Base-by-base conservation (phyloP, 2,329 filamentous ascomycete genomes). In the Scleromitrula shiraiana region DNA sequence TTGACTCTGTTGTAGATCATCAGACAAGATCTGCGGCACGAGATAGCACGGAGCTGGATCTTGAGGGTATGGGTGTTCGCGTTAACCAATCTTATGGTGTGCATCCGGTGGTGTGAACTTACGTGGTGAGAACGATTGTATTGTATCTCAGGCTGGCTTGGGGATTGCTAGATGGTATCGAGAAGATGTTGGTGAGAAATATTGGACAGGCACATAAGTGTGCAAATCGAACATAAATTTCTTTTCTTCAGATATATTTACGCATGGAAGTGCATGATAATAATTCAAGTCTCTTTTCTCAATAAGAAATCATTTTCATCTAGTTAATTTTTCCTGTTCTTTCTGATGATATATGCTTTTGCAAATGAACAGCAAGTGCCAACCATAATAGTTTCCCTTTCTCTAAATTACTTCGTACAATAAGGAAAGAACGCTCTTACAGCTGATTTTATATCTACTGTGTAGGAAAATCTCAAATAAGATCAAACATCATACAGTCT, bases 21-120 rank as follows among this genome's bases (percentile, higher is more conserved):
- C 2, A 19, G 12, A 15, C 38, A 26, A 17, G 7, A 26, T 32
- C 32, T 26, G 17, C n/a, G 7, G 19, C n/a, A 9, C 46, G 57
- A 53, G 58, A 61, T 26, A 61, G 59, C 36, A 59, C 57, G 2
- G 59, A 62, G 22, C 22, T 57, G 12, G 59, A 62, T 42, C 41
- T 61, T 4, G 58, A 61, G 42, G 47, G 32, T 10, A 57, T 60
- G 54, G 59, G 59, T 36, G 55, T 62, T 38, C 37, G 59, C 10
- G 49, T 62, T 20, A 51, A 59, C 37, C 52, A 45, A 20, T 53
- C 56, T 7, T 61, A 58, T 39, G 54, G 54, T 26, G 40, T 61
- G n/a, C n/a, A n/a, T 50, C 50, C 52, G 9, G 53, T 51, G 15
- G 41, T 17, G 20, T 49, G 22, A 45, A 26, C 20, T n/a, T 12